Evolutionary conservation across 139 green algal species (phyloP).

Genomic region (Coccomyxa sp.): DNA sequence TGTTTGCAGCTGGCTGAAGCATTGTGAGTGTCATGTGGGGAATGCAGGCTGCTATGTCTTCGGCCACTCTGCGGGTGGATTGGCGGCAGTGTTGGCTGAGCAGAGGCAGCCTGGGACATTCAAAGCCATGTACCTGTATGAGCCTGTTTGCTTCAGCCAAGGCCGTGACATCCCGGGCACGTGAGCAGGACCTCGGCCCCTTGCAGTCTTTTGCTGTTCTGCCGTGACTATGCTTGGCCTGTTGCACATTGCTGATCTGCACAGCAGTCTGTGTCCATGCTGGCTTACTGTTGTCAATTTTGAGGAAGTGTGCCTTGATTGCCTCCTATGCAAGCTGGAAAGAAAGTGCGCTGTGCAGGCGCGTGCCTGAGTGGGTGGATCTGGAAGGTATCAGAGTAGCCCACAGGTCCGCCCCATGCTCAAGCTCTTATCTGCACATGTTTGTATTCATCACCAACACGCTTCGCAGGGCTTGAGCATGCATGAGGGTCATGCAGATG

Average conservation of each 20-base stretch:
- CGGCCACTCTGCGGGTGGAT: neutral
- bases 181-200: neutral
- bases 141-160: neutral
- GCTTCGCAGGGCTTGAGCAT: too few species aligned
- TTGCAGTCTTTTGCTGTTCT: neutral
- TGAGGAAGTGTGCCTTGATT: neutral
- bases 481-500: neutral
- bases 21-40: too few species aligned
- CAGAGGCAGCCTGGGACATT: neutral
- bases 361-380: too few species aligned
- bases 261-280: neutral
- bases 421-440: too few species aligned
- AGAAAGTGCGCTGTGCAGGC: too few species aligned
- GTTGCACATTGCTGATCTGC: neutral
- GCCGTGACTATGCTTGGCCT: neutral
- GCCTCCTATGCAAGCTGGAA: neutral
- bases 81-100: neutral
- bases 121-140: slow-evolving; percentile 8
- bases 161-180: neutral
- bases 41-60: neutral
- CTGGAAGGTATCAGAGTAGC: too few species aligned
- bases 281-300: neutral
- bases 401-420: too few species aligned
- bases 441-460: too few species aligned
- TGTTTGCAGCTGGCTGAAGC: too few species aligned